These are phyloP conservation scores for Sporothrix pallida DNA, from an alignment of 2,329 filamentous ascomycete genomes.

Conservation along the genomic window DNA sequence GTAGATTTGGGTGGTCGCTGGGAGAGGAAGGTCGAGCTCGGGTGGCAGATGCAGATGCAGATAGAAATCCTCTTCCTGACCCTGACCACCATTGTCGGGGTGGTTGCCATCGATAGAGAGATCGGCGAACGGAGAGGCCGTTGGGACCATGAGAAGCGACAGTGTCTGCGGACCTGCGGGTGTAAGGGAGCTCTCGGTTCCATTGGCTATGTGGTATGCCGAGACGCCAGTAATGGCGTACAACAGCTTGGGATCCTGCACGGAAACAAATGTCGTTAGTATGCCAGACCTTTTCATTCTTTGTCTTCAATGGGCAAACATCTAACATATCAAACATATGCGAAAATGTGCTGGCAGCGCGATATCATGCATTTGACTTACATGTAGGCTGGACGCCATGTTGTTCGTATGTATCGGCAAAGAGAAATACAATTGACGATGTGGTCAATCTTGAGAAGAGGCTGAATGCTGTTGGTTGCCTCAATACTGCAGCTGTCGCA, in stretches of 20 bases:
- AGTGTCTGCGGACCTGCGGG: conserved; percentile 87
- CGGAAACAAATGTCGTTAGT: neutral
- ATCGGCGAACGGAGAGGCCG: conserved; percentile 72
- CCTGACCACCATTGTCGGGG: neutral
- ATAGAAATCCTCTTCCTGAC: conserved; percentile 88
- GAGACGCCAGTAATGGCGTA: conserved; percentile 82
- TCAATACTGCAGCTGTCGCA: no score
- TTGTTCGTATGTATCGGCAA: neutral
- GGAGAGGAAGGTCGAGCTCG: conserved; percentile 89
- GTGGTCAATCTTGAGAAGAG: neutral
- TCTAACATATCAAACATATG: no score
- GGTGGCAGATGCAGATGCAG: conserved; percentile 93
- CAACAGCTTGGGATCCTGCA: conserved; percentile 67
- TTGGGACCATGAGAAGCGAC: conserved; percentile 94
- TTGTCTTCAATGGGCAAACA: neutral
- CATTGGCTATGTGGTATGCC: conserved; percentile 89
- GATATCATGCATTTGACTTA: conserved; percentile 39
- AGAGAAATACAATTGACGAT: neutral
- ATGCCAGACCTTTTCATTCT: no score
- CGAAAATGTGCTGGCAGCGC: no score
- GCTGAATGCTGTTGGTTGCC: no score
- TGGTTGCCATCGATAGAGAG: conserved; percentile 54
- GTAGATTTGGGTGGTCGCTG: conserved; percentile 96
- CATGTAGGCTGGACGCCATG: conserved; percentile 56
- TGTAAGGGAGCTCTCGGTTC: conserved; percentile 81